Evolutionary conservation across 345 rosid genomes (phyloP), one percentile per base, ranked within the genome.

Genomic region (Durio zibethinus): DNA sequence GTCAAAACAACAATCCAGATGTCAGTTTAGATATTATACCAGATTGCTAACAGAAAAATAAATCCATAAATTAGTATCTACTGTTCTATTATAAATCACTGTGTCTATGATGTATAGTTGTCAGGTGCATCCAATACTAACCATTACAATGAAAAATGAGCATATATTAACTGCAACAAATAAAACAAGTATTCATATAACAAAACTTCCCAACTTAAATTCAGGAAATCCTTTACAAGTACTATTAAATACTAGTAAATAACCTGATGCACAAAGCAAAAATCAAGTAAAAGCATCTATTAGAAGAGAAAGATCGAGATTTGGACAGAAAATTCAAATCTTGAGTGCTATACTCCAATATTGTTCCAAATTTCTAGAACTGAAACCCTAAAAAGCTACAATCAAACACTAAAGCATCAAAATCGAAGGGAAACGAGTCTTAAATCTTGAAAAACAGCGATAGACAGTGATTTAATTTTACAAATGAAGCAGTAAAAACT

Each of bases 1-100:
- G 82, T 47, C 47, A 79, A 66, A 0, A 20, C 59, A 76, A 83
- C 4, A 29, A 80, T 38, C 53, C 64, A 38, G 15, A 72, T 20
- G 45, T 53, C 65, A 77, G 76, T 57, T 73, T 40, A 47, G 18
- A 65, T n/a, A 47, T 23, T 47, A 29, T 29, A 31, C 27, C 60
- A 20, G 61, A 23, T 33, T 25, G 40, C 74, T 27, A 50, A 72
- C 27, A 50, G 12, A 18, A 10, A 72, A 72, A 52, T 31, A 52
- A 52, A 10, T 33, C 11, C 15, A 72, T 54, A 33, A 33, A 20
- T 20, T 33, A 72, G 6, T 38, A 72, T 10, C 23, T 1, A 52
- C 29, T 0, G 29, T 33, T 52, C 11, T 6, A 20, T 63, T 10
- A 4, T 15, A 43, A 27, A 68, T 68, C 20, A 43, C 7, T 16